phyloP scores from a whole-genome alignment of 2,329 filamentous ascomycete genomes.

The Sclerotinia nivalis region DNA sequence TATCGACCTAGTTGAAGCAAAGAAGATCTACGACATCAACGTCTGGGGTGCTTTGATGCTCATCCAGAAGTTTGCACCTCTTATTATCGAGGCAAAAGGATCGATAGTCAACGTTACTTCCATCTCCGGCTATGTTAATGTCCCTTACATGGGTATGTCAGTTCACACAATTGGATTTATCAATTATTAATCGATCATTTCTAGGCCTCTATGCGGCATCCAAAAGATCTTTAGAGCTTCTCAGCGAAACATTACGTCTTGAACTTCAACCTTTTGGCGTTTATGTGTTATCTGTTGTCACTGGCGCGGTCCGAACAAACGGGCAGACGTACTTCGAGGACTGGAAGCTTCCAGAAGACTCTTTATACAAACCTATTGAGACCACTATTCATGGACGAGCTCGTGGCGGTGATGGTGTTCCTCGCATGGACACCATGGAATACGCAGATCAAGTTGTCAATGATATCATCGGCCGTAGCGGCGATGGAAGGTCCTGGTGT shows the following conservation, averaged over 20 bases:
- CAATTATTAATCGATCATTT: constrained; percentile 29
- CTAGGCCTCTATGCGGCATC: constrained; percentile 27
- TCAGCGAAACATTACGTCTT: neutral
- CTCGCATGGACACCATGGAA: neutral
- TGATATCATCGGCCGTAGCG: neutral
- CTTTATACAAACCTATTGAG: constrained; percentile 16
- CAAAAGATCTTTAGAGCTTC: constrained; percentile 16
- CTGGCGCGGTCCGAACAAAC: constrained; percentile 14
- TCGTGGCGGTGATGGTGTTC: constrained; percentile 1
- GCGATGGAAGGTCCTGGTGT: constrained; percentile 3
- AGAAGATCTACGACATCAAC: constrained; percentile 39
- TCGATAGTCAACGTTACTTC: constrained; percentile 36
- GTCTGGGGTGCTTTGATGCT: constrained; percentile 37
- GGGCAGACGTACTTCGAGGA: constrained; percentile 8
- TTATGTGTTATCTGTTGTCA: constrained; percentile 20
- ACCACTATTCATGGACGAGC: neutral
- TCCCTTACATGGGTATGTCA: constrained; percentile 35
- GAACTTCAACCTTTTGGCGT: constrained; percentile 24
- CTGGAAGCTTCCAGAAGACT: neutral
- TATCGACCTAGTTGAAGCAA: constrained; percentile 33
- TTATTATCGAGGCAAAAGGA: constrained; percentile 35
- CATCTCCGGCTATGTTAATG: constrained; percentile 34
- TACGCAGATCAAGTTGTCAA: constrained; percentile 15
- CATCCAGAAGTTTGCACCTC: constrained; percentile 35
- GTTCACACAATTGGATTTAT: neutral